Evolutionary conservation across 805 yeast species (phyloP).

Genomic region (Metschnikowia santaceciliae): DNA sequence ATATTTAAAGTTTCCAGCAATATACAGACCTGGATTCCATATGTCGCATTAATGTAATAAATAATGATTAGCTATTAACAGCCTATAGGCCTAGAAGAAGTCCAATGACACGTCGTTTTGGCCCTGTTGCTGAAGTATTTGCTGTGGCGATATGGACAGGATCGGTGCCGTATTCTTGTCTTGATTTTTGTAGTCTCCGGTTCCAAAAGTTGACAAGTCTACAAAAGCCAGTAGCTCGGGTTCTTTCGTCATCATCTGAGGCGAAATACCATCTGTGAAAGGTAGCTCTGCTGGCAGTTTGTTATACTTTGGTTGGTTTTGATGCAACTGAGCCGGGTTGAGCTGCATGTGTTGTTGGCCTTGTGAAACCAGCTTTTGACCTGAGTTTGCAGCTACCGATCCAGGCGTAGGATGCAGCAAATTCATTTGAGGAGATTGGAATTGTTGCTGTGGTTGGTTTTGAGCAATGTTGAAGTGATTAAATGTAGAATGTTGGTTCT

Average conservation of each 20-base stretch:
- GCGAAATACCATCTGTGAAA: constrained; percentile 12
- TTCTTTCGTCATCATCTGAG: constrained; percentile 17
- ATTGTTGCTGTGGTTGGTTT: constrained; percentile 5
- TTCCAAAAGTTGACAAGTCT: constrained; percentile 1
- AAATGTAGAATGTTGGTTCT: constrained; percentile 2
- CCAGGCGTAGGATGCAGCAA: constrained; percentile 4
- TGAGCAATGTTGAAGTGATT: constrained; percentile 5
- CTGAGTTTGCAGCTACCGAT: constrained; percentile 1
- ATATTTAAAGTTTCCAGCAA: not conserved
- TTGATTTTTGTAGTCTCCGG: constrained; percentile 3
- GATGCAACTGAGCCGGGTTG: constrained; percentile 3
- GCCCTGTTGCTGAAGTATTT: constrained; percentile 31
- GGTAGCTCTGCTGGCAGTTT: constrained; percentile 8
- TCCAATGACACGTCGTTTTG: constrained; percentile 21
- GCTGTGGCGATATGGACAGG: constrained; percentile 36
- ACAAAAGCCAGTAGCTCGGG: constrained; percentile 8
- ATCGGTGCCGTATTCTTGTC: constrained; percentile 1
- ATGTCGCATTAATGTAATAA: not conserved
- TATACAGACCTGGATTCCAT: not conserved
- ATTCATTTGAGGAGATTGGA: constrained; percentile 7
- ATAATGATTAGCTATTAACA: constrained; percentile 3
- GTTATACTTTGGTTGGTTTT: not conserved
- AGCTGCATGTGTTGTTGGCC: constrained; percentile 5
- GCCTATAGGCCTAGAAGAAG: constrained; percentile 19
- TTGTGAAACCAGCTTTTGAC: constrained; percentile 1